Base-by-base conservation (phyloP, 768 basidiomycete species). In the Kondoa malvinella region DNA sequence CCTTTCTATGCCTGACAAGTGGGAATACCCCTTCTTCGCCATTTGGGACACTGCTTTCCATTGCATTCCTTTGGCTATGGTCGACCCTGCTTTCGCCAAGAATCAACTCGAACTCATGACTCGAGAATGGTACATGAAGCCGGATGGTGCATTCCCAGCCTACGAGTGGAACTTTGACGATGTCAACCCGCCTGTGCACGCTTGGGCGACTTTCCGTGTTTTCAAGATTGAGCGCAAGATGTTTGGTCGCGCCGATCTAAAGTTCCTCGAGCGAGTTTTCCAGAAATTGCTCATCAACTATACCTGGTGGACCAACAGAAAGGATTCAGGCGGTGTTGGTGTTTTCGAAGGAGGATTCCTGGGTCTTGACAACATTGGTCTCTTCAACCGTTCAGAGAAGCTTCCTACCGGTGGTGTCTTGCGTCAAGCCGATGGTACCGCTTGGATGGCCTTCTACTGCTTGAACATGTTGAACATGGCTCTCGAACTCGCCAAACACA, bases 11-110 rank as follows among this genome's bases (percentile, higher is more conserved):
- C 95, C 95, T 4, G 94, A 99, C 78, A 99, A 99, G 87, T 94
- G 95, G 95, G 95, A 99, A 78, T 97, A 97, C 76, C 95, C 95
- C 0, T 97, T 95, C 82, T 97, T 99, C 74, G 92, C 94, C 0
- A 92, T 92, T 69, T 79, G 74, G 75, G 77, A 72, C 65, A 73
- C 62, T 4, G 95, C 95, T n/a, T 99, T 99, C 81, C 95, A 99
- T 75, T 96, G 94, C 74, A 91, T 99, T 71, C 95, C 95, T 0
- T 83, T 99, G 16, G 95, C 95, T 14, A 84, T 97, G 71, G 88
- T 99, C 32, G 95, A 99, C 75, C 87, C 95, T 1, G 81, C 85
- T 0, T 97, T 95, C 74, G 92, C 95, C 27, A 99, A 99, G 81
- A 92, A 94, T 76, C 95, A 99, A 76, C 83, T 99, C 34, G 94